Percentiles rank a stretch among this genome's conserved stretches.
phyloP scores from a whole-genome alignment of 331 rosid genomes.

The Quercus tomentella region DNA sequence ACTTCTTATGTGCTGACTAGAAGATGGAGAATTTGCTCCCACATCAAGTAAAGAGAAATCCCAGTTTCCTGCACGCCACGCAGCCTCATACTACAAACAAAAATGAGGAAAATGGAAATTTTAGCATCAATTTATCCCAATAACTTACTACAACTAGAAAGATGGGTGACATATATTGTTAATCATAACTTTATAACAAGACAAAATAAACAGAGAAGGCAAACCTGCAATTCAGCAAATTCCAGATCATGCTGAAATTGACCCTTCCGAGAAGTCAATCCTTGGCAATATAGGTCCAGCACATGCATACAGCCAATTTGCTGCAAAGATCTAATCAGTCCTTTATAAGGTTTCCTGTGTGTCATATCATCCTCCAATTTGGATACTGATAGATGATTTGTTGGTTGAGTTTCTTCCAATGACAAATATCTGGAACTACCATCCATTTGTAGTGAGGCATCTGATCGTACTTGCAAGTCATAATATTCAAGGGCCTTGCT shows the following conservation, averaged over 20 bases:
- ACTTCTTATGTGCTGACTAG: conserved; percentile 37
- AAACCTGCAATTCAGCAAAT: conserved; percentile 74
- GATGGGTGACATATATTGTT: neutral
- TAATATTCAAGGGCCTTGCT: conserved; percentile 95
- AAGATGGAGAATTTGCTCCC: conserved; percentile 36
- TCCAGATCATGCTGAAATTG: conserved; percentile 77
- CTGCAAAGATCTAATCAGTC: conserved; percentile 83
- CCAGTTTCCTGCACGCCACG: conserved; percentile 98
- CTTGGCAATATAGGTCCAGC: conserved; percentile 87
- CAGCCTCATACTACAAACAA: conserved; percentile 71
- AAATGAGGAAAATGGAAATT: neutral
- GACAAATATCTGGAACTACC: conserved; percentile 35
- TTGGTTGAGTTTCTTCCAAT: conserved; percentile 31
- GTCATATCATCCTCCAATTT: conserved; percentile 36
- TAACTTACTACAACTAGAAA: neutral
- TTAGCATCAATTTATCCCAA: neutral
- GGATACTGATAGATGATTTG: conserved; percentile 30
- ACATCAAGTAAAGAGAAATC: conserved; percentile 64
- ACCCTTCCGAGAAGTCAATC: conserved; percentile 68
- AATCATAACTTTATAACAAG: neutral
- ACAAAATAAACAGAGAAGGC: neutral
- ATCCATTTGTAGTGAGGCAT: conserved; percentile 37
- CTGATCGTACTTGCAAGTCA: conserved; percentile 83
- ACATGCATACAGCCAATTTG: conserved; percentile 83
- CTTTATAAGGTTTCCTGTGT: conserved; percentile 72